These are phyloP conservation scores for Chaetomium sp. DNA, from an alignment of 2,329 filamentous ascomycete species.

Conservation along the genomic window DNA sequence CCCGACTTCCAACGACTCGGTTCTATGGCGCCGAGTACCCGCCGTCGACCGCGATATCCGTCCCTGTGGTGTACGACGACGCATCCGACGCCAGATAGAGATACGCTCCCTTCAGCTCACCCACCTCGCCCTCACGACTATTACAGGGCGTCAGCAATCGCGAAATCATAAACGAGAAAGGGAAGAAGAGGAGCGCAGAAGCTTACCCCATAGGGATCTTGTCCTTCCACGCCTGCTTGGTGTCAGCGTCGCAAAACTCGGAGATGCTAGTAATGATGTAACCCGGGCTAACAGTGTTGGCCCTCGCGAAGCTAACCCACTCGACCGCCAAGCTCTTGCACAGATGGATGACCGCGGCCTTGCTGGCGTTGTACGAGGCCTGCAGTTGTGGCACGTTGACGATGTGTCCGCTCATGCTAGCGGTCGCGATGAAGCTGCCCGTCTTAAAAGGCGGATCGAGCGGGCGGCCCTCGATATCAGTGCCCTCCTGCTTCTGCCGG, in stretches of 20 bases:
- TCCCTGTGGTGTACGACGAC: slow-evolving; percentile 72
- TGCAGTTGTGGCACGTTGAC: slow-evolving; percentile 72
- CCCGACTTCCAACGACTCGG: not conserved
- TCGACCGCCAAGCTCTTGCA: slow-evolving; percentile 67
- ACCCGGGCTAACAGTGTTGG: slow-evolving; percentile 66
- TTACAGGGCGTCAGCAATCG: slow-evolving; percentile 9
- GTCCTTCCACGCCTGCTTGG: slow-evolving; percentile 66
- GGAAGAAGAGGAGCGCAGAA: not conserved
- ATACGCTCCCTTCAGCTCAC: slow-evolving; percentile 77
- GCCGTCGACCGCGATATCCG: slow-evolving; percentile 69
- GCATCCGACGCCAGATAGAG: slow-evolving; percentile 77
- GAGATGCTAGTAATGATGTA: slow-evolving; percentile 72
- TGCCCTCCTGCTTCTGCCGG: slow-evolving; percentile 62
- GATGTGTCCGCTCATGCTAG: slow-evolving; percentile 72
- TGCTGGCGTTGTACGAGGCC: slow-evolving; percentile 66
- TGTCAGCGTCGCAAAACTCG: slow-evolving; percentile 56
- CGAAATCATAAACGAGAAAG: not conserved
- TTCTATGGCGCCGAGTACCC: slow-evolving; percentile 55
- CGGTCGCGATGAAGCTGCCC: slow-evolving; percentile 71
- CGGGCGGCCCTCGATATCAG: slow-evolving; percentile 54
- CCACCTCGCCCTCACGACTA: slow-evolving; percentile 61
- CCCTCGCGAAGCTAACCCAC: slow-evolving; percentile 68
- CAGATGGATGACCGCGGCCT: slow-evolving; percentile 56
- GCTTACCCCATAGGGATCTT: slow-evolving; percentile 71
- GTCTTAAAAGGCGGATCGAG: slow-evolving; percentile 47